These are phyloP conservation scores for Ciborinia camelliae DNA, from an alignment of 2,329 filamentous ascomycete species.

Conservation along the genomic window DNA sequence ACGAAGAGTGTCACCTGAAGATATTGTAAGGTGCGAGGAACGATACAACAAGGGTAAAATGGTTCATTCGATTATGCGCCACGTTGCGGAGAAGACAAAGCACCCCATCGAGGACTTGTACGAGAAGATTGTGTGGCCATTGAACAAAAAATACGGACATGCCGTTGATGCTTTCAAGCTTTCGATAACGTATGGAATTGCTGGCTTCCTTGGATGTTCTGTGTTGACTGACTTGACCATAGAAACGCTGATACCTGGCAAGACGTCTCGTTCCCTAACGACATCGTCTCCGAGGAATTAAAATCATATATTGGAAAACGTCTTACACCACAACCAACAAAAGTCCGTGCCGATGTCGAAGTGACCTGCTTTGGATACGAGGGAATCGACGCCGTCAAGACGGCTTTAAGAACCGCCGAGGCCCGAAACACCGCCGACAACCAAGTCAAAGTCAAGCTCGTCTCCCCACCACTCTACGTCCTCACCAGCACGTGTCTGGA, in stretches of 20 bases:
- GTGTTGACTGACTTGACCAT: conserved; percentile 25
- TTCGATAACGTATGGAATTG: conserved; percentile 75
- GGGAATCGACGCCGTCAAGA: conserved; percentile 97
- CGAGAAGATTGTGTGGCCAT: conserved; percentile 90
- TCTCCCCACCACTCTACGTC: conserved; percentile 96
- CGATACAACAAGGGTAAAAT: conserved; percentile 99
- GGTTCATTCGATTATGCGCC: conserved; percentile 97
- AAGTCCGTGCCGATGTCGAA: conserved; percentile 96
- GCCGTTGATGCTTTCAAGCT: conserved; percentile 98
- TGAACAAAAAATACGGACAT: conserved; percentile 97
- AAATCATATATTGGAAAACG: conserved; percentile 96
- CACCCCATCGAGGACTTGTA: conserved; percentile 94
- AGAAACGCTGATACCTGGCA: conserved; percentile 96
- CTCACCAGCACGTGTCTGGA: conserved; percentile 93
- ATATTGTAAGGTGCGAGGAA: conserved; percentile 98
- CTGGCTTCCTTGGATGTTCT: conserved; percentile 14
- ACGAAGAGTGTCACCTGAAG: conserved; percentile 93
- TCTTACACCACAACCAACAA: conserved; percentile 95
- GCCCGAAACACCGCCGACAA: conserved; percentile 87
- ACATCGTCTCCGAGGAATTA: conserved; percentile 82
- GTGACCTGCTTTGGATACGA: conserved; percentile 95
- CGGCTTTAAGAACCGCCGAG: conserved; percentile 85
- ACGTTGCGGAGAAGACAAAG: conserved; percentile 95
- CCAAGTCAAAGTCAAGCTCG: conserved; percentile 96
- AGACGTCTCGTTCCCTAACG: conserved; percentile 83